Conservation (phyloP, 345 rosid species). For the Cardamine occulta region DNA sequence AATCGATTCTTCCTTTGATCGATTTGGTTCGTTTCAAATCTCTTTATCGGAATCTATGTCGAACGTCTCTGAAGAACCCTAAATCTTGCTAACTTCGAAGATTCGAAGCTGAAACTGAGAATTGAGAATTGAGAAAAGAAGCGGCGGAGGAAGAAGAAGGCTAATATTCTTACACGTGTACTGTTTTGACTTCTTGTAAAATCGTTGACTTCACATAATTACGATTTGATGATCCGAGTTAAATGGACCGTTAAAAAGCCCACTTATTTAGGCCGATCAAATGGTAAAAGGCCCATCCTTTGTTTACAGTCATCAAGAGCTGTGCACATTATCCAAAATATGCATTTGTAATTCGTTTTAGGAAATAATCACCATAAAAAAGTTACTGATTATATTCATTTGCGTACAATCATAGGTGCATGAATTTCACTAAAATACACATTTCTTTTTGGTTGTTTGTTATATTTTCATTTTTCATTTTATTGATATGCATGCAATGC, state of each 20-base stretch:
- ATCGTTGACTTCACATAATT: background rate
- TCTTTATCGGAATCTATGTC: background rate
- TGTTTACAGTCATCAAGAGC: background rate
- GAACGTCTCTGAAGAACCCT: background rate
- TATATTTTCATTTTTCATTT: too few relatives aligned
- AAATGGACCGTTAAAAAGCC: background rate
- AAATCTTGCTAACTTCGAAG: background rate
- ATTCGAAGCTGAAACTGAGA: background rate
- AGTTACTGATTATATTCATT: background rate
- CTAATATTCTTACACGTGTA: background rate
- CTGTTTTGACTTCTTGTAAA: background rate
- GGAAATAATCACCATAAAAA: background rate
- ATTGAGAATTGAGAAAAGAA: background rate
- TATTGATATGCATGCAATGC: background rate
- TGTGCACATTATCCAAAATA: background rate
- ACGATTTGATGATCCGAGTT: background rate
- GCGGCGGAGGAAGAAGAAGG: conserved; percentile 1
- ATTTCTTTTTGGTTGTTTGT: too few relatives aligned
- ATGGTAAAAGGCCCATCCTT: background rate
- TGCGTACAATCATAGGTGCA: background rate
- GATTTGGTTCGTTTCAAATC: conserved; percentile 3
- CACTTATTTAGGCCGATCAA: background rate
- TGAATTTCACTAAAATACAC: background rate
- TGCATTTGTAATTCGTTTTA: background rate
- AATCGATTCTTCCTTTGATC: background rate